A percentile compares a stretch with the other conserved stretches of the same genome.
Evolutionary conservation across 148 eudicot species (phyloP).

Genomic region (Limonium bicolor): DNA sequence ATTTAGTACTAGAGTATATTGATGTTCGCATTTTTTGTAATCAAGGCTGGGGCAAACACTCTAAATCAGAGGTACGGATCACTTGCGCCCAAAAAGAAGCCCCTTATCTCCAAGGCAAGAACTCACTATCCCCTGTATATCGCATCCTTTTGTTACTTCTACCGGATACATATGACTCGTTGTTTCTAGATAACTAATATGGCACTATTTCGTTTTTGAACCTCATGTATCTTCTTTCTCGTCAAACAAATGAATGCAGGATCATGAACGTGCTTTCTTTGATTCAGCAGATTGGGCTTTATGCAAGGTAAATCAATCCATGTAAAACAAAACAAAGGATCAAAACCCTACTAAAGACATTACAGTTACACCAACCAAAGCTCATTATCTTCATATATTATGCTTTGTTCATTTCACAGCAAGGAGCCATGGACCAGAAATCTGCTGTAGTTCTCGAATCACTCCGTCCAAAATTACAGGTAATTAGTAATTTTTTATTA

Average conservation of each 20-base stretch:
- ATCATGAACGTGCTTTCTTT: constrained; percentile 80
- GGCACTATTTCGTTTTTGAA: not conserved
- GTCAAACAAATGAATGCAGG: constrained; percentile 19
- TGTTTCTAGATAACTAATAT: not conserved
- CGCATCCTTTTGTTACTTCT: too few species aligned
- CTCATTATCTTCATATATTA: not conserved
- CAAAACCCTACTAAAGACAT: too few species aligned
- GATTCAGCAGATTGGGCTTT: constrained; percentile 98
- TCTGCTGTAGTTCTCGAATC: constrained; percentile 43
- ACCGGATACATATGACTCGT: not conserved
- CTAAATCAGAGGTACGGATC: constrained; percentile 76
- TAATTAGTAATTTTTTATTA: too few species aligned
- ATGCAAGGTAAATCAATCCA: constrained; percentile 45
- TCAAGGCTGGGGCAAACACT: too few species aligned
- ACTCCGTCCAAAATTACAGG: constrained; percentile 65
- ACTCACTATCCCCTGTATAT: too few species aligned
- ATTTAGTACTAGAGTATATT: too few species aligned
- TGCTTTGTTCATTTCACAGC: too few species aligned
- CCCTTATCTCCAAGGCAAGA: constrained; percentile 69
- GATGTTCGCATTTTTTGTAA: too few species aligned
- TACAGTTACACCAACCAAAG: too few species aligned
- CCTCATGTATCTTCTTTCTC: too few species aligned
- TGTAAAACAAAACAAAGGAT: too few species aligned
- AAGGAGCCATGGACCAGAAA: constrained; percentile 38
- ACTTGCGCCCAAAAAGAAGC: constrained; percentile 77